Evolutionary conservation across 2,329 filamentous ascomycete genomes (phyloP).

Genomic region (Aspergillus sp.): DNA sequence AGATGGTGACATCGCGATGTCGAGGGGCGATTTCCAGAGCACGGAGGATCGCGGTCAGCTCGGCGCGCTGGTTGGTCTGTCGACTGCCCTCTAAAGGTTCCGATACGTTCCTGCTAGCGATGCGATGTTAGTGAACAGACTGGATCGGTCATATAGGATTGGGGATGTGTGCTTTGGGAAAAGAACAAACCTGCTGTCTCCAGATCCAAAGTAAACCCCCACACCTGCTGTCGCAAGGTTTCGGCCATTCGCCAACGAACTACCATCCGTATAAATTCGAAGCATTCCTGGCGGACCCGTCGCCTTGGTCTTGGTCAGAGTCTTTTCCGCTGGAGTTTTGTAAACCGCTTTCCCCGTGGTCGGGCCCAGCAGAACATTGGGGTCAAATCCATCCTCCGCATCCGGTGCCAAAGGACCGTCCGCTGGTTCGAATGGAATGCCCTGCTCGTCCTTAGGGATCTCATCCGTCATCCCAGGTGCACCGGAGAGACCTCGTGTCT

Average conservation of each 20-base stretch:
- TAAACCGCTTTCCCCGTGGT: slow-evolving; percentile 47
- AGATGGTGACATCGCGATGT: slow-evolving; percentile 63
- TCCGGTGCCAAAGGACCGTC: slow-evolving; percentile 48
- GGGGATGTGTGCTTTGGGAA: not conserved
- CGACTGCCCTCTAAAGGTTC: slow-evolving; percentile 63
- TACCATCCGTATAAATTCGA: slow-evolving; percentile 57
- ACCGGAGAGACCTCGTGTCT: slow-evolving; percentile 25
- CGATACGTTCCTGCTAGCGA: slow-evolving; percentile 55
- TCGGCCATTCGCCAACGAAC: slow-evolving; percentile 51
- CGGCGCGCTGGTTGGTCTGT: slow-evolving; percentile 95
- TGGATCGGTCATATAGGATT: not conserved
- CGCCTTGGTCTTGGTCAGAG: slow-evolving; percentile 38
- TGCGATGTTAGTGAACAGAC: slow-evolving; percentile 17
- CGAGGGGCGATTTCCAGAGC: slow-evolving; percentile 68
- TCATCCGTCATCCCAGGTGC: slow-evolving; percentile 35
- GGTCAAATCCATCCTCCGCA: slow-evolving; percentile 55
- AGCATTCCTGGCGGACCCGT: slow-evolving; percentile 44
- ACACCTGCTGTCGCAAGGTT: slow-evolving; percentile 50
- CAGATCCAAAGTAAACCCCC: slow-evolving; percentile 57
- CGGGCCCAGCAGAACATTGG: slow-evolving; percentile 48
- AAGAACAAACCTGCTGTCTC: slow-evolving; percentile 44
- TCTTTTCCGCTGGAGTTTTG: slow-evolving; percentile 46
- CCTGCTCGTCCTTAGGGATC: slow-evolving; percentile 36
- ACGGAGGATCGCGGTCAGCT: slow-evolving; percentile 77
- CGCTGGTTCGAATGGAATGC: slow-evolving; percentile 43